Percentiles rank a stretch among this genome's conserved stretches.
Evolutionary conservation across 768 basidiomycete species (phyloP).

Genomic region (Podaxis mareebaensis): DNA sequence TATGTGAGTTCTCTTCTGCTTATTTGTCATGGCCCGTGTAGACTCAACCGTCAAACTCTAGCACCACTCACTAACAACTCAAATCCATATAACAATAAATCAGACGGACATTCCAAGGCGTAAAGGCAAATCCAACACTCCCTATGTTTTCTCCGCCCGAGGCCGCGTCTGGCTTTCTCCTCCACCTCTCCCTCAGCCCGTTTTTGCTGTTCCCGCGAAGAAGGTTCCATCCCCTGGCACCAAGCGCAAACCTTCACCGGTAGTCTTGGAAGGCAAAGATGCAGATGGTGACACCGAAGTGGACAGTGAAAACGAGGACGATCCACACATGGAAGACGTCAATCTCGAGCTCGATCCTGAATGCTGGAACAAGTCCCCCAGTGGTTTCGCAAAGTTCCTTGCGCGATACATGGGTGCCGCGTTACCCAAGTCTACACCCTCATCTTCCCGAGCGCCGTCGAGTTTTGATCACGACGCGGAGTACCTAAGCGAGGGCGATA

Average conservation of each 20-base stretch:
- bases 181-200: slow-evolving; percentile 23
- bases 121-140: slow-evolving; percentile 60
- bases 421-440: slow-evolving; percentile 1
- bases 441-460: not conserved
- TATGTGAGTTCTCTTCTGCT: slow-evolving; percentile 49
- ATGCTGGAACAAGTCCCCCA: slow-evolving; percentile 32
- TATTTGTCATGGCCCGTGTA: slow-evolving; percentile 6
- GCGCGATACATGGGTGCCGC: slow-evolving; percentile 25
- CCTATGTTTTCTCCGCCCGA: slow-evolving; percentile 57
- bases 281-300: slow-evolving; percentile 25
- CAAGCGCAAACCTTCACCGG: slow-evolving; percentile 9
- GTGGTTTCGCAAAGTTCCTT: slow-evolving; percentile 33
- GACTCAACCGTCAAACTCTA: slow-evolving; percentile 24
- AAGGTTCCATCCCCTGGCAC: slow-evolving; percentile 14
- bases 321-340: slow-evolving; percentile 19
- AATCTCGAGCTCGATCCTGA: slow-evolving; percentile 19
- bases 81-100: slow-evolving; percentile 67
- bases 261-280: slow-evolving; percentile 20
- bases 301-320: slow-evolving; percentile 21
- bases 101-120: slow-evolving; percentile 50
- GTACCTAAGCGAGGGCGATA: slow-evolving; percentile 18
- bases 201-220: slow-evolving; percentile 21
- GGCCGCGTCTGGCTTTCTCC: slow-evolving; percentile 43
- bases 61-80: slow-evolving; percentile 53
- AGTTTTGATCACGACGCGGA: slow-evolving; percentile 25